Percentiles rank a stretch among this genome's conserved stretches.
Conservation (phyloP, 2,329 filamentous ascomycete species). For the Aspergillus flavus region DNA sequence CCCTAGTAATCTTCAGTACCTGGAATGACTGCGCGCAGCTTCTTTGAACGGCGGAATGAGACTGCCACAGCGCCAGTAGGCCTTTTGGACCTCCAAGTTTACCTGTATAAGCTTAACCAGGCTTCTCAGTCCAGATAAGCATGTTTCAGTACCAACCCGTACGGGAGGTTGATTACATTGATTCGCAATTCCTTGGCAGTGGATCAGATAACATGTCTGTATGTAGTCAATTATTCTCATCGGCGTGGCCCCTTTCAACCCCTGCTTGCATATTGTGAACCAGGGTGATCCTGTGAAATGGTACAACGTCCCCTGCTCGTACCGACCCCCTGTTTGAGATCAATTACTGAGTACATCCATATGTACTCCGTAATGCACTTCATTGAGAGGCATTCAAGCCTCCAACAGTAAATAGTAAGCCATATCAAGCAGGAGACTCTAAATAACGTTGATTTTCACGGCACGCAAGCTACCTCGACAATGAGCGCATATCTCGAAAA, state of each 20-base stretch:
- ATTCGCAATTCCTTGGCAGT: not conserved
- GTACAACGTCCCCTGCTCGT: not conserved
- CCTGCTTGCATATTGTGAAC: not conserved
- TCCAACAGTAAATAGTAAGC: not conserved
- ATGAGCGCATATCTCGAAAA: no score
- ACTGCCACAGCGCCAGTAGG: not conserved
- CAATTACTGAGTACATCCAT: not conserved
- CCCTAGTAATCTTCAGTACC: not conserved
- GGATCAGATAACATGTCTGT: not conserved
- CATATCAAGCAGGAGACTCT: not conserved
- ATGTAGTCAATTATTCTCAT: no score
- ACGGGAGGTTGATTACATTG: no score
- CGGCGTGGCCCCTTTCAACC: not conserved
- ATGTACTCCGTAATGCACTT: not conserved
- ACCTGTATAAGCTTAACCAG: not conserved
- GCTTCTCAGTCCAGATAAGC: no score
- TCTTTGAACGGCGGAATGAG: not conserved
- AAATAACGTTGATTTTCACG: not conserved
- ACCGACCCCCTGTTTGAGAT: not conserved
- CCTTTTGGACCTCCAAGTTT: not conserved
- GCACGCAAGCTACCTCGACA: not conserved
- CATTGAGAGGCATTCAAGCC: not conserved
- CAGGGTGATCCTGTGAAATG: not conserved
- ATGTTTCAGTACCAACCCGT: no score
- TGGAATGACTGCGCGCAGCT: no score